phyloP scores from a whole-genome alignment of 2,329 filamentous ascomycete genomes.

The Xenosphaeropsis pyriputrescens region DNA sequence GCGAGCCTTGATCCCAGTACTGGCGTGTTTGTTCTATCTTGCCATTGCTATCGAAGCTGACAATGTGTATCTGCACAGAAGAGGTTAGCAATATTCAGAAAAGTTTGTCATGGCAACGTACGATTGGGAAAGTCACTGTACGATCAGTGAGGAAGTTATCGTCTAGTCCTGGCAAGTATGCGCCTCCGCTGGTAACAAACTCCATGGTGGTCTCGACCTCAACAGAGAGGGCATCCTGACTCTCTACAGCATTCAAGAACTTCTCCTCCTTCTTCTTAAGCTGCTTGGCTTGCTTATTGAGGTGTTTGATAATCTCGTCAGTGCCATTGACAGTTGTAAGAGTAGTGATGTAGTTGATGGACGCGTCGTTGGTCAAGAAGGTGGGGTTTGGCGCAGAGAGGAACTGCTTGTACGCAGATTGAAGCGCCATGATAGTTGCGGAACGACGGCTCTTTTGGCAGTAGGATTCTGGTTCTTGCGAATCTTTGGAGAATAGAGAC shows the following conservation, averaged over 20 bases:
- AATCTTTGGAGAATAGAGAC: too few species aligned
- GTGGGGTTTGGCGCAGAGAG: slow-evolving; percentile 50
- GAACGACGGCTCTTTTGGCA: too few species aligned
- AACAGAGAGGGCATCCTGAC: slow-evolving; percentile 50
- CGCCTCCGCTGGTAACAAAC: slow-evolving; percentile 67
- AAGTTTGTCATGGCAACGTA: slow-evolving; percentile 31
- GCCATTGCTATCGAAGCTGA: slow-evolving; percentile 61
- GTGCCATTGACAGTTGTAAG: slow-evolving; percentile 59
- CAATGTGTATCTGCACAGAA: slow-evolving; percentile 60
- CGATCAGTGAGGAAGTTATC: slow-evolving; percentile 88
- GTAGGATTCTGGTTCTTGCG: too few species aligned
- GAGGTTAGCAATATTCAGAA: neutral
- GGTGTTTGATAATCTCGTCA: slow-evolving; percentile 69
- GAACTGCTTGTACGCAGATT: slow-evolving; percentile 54
- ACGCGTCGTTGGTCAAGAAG: slow-evolving; percentile 48
- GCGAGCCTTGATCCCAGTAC: slow-evolving; percentile 87
- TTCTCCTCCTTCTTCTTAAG: slow-evolving; percentile 75
- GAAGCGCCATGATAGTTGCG: slow-evolving; percentile 27
- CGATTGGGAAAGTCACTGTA: slow-evolving; percentile 64
- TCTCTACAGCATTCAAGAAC: slow-evolving; percentile 60
- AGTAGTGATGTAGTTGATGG: slow-evolving; percentile 81
- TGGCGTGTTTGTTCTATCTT: slow-evolving; percentile 81
- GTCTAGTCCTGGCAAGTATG: slow-evolving; percentile 78
- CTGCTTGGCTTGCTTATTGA: slow-evolving; percentile 54
- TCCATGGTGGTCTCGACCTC: slow-evolving; percentile 76